Evolutionary conservation across 495 filamentous ascomycete species (phyloP).

Genomic region (Neohortaea acidophila): DNA sequence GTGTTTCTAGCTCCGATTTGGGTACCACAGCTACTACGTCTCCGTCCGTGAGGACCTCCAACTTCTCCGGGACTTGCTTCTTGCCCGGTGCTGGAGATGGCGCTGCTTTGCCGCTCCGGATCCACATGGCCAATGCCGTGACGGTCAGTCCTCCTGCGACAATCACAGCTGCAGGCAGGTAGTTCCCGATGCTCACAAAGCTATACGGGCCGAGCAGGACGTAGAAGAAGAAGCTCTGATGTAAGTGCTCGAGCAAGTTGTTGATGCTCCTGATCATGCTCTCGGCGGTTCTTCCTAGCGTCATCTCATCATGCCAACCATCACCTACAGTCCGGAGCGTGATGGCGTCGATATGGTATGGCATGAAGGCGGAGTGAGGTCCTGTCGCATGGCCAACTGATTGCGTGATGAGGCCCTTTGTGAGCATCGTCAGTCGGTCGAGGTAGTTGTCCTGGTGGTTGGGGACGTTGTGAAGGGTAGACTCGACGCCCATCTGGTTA

Average conservation of each 20-base stretch:
- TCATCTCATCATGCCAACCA: conserved; percentile 96
- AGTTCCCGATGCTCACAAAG: conserved; percentile 96
- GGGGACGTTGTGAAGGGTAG: conserved; percentile 74
- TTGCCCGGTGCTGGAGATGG: conserved; percentile 4
- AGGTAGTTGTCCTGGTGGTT: conserved; percentile 67
- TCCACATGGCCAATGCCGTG: conserved; percentile 84
- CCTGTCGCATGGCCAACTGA: conserved; percentile 79
- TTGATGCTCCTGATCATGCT: conserved; percentile 82
- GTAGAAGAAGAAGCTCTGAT: conserved; percentile 99
- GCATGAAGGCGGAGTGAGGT: conserved; percentile 87
- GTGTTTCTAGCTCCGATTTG: conserved; percentile 18
- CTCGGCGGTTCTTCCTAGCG: conserved; percentile 75
- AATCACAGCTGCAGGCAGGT: conserved; percentile 91
- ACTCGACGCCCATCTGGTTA: conserved; percentile 81
- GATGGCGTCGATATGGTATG: conserved; percentile 93
- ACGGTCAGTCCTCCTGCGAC: conserved; percentile 89
- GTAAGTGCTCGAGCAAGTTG: conserved; percentile 89
- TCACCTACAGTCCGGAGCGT: conserved; percentile 78
- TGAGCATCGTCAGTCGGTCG: conserved; percentile 72
- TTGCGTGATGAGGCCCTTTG: conserved; percentile 86
- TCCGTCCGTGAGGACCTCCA: conserved; percentile 23
- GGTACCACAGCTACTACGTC: conserved; percentile 26
- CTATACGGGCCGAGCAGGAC: conserved; percentile 75
- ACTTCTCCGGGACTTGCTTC: conserved; percentile 15
- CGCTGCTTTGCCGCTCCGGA: conserved; percentile 50